Base-by-base conservation (phyloP, 306 rosid genomes). In the Parietaria judaica region DNA sequence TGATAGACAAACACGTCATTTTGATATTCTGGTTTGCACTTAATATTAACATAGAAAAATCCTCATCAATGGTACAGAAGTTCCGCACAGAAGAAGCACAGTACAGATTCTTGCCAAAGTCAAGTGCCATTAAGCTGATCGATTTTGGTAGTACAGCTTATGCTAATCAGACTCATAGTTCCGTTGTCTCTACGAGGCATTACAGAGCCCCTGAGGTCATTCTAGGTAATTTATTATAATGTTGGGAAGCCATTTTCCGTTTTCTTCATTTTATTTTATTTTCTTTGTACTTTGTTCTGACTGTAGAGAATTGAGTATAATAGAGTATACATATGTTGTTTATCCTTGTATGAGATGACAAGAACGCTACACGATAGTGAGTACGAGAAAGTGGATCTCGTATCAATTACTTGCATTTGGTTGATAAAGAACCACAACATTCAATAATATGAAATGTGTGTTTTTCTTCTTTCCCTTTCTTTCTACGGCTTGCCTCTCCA, bases 61-160 rank as follows among this genome's bases (percentile, higher is more conserved):
- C 61, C 67, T 74, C 86, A 76, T 74, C 50, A 81, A 83, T 87
- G 85, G 78, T 85, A 87, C 97, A 90, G 97, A 87, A 83, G 79
- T 63, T 78, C 79, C 79, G 74, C 64, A 83, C 97, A 56, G 96
- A 81, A 73, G 96, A 79, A 76, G 79, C 37, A 65, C 85, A 85
- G 69, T 74, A 74, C 90, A 81, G 90, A 83, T 85, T 89, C 88
- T 87, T 90, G 89, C 97, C 97, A 81, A 90, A 87, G 91, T 90
- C 97, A 78, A 87, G 96, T 85, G 95, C 96, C 80, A 87, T 90
- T 87, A 90, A 90, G 94, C 94, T 90, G 91, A 90, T 90, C 81
- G 97, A 90, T 87, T 90, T 90, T 80, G 97, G 97, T 78, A 90
- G 97, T 85, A 71, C 97, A 69, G 90, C 87, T 64, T 81, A 60